Evolutionary conservation across 495 filamentous ascomycete species (phyloP), one percentile per base, ranked within the genome.

Genomic region (Hypoxylon trugodes): DNA sequence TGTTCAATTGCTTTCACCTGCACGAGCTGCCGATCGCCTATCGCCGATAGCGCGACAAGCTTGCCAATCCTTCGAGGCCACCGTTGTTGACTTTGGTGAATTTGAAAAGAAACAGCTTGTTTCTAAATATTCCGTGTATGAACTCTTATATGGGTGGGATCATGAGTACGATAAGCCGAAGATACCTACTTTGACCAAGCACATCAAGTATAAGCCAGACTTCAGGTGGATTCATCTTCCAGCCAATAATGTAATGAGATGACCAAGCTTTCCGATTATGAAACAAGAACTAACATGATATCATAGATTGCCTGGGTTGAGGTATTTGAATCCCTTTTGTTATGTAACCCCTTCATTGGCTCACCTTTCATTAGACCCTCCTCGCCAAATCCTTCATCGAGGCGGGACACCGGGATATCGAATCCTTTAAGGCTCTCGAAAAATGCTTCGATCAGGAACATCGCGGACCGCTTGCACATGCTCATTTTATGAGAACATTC

Each of bases 181-280:
- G 24, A 71, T 87, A 12, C 80, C 77, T 4, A 83, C 86, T 1
- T 54, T 86, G 1, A 81, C 83, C 0, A 80, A 77, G 28, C 80
- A 87, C 49, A 77, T 74, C 47, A 69, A 73, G 36, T 71, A 80
- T 60, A 79, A 78, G 5, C 80, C 82, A n/a, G 76, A 84, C 28
- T 90, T 89, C 59, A 76, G 87, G 19, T 90, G 87, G 87, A 88
- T 90, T 53, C 87, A 90, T 76, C 74, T 90, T 0, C 87, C 87
- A 4, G 86, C 87, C 0, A 73, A 73, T 66, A 73, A 75, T 70
- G 70, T 73, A 69, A n/a, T 25, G 58, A 54, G 41, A 5, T 59
- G 35, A 61, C 35, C 46, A n/a, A 59, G 15, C 40, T 40, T 40
- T 36, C 33, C 40, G n/a, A 21, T 42, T 18, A 35, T 52, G 25